Percentiles rank a stretch among this genome's conserved stretches.
These are phyloP conservation scores for Botrytis byssoidea DNA, from an alignment of 2,329 filamentous ascomycete genomes.

Conservation along the genomic window DNA sequence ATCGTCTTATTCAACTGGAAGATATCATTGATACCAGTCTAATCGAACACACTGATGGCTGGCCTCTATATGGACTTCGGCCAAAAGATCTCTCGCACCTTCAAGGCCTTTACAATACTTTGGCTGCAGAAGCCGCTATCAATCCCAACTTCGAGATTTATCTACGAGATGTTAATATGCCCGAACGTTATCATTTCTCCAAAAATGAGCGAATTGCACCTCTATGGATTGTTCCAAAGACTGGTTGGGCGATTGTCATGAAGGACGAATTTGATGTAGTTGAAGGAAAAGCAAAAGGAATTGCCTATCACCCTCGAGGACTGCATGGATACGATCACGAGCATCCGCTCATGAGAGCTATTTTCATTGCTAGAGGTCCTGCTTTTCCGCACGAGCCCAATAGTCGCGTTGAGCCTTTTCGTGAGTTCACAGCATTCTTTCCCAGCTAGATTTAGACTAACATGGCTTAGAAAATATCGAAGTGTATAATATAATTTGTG, in stretches of 20 bases:
- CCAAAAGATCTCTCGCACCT: constrained; percentile 70
- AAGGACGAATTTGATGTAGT: constrained; percentile 75
- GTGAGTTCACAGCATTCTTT: constrained; percentile 52
- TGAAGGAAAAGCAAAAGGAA: constrained; percentile 60
- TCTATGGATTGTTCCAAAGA: constrained; percentile 88
- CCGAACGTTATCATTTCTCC: constrained; percentile 85
- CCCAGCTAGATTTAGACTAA: constrained; percentile 31
- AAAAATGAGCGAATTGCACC: constrained; percentile 88
- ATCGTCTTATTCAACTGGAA: constrained; percentile 82
- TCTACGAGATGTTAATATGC: constrained; percentile 83
- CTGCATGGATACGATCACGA: constrained; percentile 95
- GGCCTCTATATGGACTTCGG: constrained; percentile 87
- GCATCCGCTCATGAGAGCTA: constrained; percentile 91
- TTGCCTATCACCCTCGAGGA: constrained; percentile 75
- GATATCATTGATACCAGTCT: constrained; percentile 76
- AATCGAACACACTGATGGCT: constrained; percentile 85
- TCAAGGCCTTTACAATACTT: constrained; percentile 62
- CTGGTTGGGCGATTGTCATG: constrained; percentile 88
- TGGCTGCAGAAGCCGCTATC: constrained; percentile 54
- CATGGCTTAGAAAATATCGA: constrained; percentile 75
- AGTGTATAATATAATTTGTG: constrained; percentile 92
- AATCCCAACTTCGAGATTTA: constrained; percentile 82
- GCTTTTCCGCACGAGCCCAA: constrained; percentile 86
- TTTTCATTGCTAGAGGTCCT: constrained; percentile 88
- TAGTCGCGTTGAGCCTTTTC: constrained; percentile 76